These are phyloP conservation scores for Venturia effusa DNA, from an alignment of 2,329 filamentous ascomycete genomes.

Conservation along the genomic window DNA sequence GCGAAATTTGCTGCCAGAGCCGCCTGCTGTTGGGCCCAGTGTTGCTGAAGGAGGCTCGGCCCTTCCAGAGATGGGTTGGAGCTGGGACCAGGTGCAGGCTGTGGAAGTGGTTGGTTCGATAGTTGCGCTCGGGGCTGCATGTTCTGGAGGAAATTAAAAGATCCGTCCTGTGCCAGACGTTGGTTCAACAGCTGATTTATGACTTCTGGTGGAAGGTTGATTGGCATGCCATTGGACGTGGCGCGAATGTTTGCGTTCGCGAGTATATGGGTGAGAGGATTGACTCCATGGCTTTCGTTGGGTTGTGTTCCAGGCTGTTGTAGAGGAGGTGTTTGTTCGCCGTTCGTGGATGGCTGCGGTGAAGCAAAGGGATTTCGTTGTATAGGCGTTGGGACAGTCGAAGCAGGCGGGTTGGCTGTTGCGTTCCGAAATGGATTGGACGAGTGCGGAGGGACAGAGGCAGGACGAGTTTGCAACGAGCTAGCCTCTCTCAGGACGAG, in stretches of 20 bases:
- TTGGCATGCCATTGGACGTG: slow-evolving; percentile 7
- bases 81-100: background rate
- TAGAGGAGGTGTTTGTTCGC: slow-evolving; percentile 13
- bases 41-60: background rate
- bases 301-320: slow-evolving; percentile 15
- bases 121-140: background rate
- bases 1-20: slow-evolving; percentile 3
- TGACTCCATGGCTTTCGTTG: background rate
- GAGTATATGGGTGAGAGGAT: slow-evolving; percentile 2
- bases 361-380: slow-evolving; percentile 9
- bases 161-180: slow-evolving; percentile 7
- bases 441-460: background rate
- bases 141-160: slow-evolving; percentile 1
- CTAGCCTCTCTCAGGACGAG: slow-evolving; percentile 26
- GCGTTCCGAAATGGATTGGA: background rate
- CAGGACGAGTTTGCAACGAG: background rate
- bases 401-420: background rate
- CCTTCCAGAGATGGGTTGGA: background rate
- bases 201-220: slow-evolving; percentile 8
- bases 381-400: background rate
- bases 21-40: background rate
- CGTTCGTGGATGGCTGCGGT: slow-evolving; percentile 12
- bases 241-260: slow-evolving; percentile 7
- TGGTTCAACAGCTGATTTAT: slow-evolving; percentile 12
- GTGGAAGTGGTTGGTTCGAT: background rate